Percentiles rank a stretch among this genome's conserved stretches.
Conservation (phyloP, 345 rosid genomes). For the Rhizophora apiculata region DNA sequence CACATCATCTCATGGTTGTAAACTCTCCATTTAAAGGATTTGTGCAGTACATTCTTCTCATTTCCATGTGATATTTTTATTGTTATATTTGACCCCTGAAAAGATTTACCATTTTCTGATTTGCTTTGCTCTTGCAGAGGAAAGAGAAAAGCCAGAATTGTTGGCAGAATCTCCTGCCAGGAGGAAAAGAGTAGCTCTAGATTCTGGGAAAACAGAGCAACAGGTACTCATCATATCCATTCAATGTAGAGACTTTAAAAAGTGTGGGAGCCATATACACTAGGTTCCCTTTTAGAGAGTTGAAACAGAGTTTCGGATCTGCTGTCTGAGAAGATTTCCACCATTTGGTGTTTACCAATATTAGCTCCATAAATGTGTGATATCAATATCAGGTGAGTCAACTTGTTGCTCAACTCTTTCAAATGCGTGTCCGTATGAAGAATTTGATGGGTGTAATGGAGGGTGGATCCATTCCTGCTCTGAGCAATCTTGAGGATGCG, state of each 20-base stretch:
- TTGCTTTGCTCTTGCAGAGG: slow-evolving; percentile 51
- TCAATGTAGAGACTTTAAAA: neutral
- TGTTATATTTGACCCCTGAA: neutral
- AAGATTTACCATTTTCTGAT: slow-evolving; percentile 4
- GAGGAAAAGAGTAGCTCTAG: slow-evolving; percentile 82
- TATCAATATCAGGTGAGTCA: slow-evolving; percentile 65
- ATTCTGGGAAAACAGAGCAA: slow-evolving; percentile 84
- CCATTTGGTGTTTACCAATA: neutral
- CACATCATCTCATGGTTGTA: neutral
- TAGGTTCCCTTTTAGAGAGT: no score
- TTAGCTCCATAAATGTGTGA: slow-evolving; percentile 10
- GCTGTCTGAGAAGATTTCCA: neutral
- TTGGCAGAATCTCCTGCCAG: slow-evolving; percentile 79
- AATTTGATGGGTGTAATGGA: slow-evolving; percentile 92
- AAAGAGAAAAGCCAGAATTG: slow-evolving; percentile 88
- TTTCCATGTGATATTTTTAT: neutral
- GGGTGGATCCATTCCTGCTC: slow-evolving; percentile 90
- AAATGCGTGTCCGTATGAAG: slow-evolving; percentile 95
- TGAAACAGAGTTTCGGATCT: no score
- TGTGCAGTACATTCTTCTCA: neutral
- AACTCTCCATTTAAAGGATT: neutral
- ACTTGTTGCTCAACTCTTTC: slow-evolving; percentile 94
- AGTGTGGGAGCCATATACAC: no score
- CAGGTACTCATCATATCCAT: slow-evolving; percentile 43
- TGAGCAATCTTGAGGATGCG: slow-evolving; percentile 81